A percentile compares a stretch with the other conserved stretches of the same genome.
These are phyloP conservation scores for Cyathus striatus DNA, from an alignment of 768 basidiomycete species.

Conservation along the genomic window DNA sequence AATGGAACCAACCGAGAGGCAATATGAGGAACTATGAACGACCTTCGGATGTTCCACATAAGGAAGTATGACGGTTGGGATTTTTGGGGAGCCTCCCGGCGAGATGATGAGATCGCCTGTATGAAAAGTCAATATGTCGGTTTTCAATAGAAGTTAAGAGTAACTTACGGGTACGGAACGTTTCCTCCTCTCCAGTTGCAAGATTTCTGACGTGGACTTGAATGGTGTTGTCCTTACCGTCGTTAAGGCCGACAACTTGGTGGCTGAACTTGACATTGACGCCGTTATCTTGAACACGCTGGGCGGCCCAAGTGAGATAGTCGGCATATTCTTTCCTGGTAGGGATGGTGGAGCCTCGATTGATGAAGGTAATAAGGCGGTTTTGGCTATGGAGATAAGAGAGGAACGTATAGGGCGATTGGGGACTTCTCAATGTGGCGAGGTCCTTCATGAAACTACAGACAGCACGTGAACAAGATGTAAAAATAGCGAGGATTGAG, in stretches of 20 bases:
- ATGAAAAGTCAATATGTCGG: neutral
- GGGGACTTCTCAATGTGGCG: constrained; percentile 45
- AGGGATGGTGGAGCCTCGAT: constrained; percentile 44
- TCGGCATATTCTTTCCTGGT: constrained; percentile 50
- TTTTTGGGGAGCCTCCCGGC: constrained; percentile 41
- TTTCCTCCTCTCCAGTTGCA: constrained; percentile 24
- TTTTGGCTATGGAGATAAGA: constrained; percentile 45
- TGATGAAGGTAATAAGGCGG: constrained; percentile 47
- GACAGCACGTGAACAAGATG: constrained; percentile 2
- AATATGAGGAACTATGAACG: constrained; percentile 40
- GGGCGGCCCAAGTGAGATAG: constrained; percentile 49
- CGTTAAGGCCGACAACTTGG: constrained; percentile 36
- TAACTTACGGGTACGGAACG: constrained; percentile 33
- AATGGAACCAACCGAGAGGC: constrained; percentile 28
- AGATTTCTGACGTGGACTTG: constrained; percentile 30
- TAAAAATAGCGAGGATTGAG: too few relatives aligned
- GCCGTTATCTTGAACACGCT: constrained; percentile 35
- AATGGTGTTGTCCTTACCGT: constrained; percentile 26
- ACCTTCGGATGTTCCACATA: constrained; percentile 28
- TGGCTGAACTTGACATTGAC: constrained; percentile 39
- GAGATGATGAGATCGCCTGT: constrained; percentile 45
- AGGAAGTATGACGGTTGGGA: constrained; percentile 30
- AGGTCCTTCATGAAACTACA: constrained; percentile 48
- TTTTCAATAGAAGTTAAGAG: neutral
- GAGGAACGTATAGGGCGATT: constrained; percentile 47